Base-by-base conservation (phyloP, 2,329 filamentous ascomycete genomes). In the Verticillium nonalfalfae region DNA sequence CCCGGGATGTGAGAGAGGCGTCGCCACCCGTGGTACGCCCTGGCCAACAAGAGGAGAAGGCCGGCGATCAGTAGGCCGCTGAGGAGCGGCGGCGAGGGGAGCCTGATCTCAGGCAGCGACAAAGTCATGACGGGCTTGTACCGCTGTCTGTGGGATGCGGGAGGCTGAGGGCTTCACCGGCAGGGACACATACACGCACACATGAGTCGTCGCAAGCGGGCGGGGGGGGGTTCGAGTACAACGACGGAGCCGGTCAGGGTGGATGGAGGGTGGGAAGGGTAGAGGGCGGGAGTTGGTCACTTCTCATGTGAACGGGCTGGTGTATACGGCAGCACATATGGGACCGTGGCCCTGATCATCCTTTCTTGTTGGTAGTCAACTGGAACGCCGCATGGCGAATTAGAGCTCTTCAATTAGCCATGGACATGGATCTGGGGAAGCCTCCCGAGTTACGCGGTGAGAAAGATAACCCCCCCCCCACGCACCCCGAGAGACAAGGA, bases 1-100 rank as follows among this genome's bases (percentile, higher is more conserved):
- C 71, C 71, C n/a, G 70, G 70, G 34, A 73, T 65, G 36, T 72
- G 68, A 36, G 70, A 66, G 34, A 73, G 60, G 2, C 71, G 67
- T 36, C 67, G 65, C 69, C 70, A 73, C 18, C 69, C 68, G 50
- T 66, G 63, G 26, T 69, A 64, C 45, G 56, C 63, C 62, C 59
- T 60, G 7, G 57, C 59, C 33, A 65, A 33, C 18, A 61, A 64
- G 36, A 38, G 21, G 11, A 58, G 10, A n/a, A 26, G 14, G 10
- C 56, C n/a, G 4, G 36, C 18, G 21, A 58, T 21, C 21, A 40
- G 5, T n/a, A 58, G 56, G 6, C 35, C 18, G 18, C 38, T 40
- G 56, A 52, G 21, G 45, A 52, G 45, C 45, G 45, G 45, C 45
- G 45, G 45, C 45, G 45, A 52, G 45, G 45, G 7, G 4, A 11